These are phyloP conservation scores for Phytophthora vignae DNA, from an alignment of 352 stramenopile genomes.

Conservation along the genomic window DNA sequence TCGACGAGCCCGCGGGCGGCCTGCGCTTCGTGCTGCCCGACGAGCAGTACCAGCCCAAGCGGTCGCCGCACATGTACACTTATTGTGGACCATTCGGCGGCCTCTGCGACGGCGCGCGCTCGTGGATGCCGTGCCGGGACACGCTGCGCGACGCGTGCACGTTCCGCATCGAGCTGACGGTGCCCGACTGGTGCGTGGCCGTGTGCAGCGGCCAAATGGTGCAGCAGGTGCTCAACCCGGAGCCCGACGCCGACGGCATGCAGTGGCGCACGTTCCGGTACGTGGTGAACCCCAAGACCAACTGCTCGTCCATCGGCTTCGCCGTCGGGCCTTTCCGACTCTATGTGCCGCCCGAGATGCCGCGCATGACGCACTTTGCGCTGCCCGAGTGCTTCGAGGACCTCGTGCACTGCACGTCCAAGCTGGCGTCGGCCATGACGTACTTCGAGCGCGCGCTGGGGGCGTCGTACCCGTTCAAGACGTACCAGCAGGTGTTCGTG, in stretches of 20 bases:
- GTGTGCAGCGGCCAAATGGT: constrained; percentile 89
- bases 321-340: constrained; percentile 81
- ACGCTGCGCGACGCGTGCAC: constrained; percentile 76
- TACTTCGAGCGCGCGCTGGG: constrained; percentile 84
- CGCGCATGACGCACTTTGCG: constrained; percentile 86
- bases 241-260: constrained; percentile 46
- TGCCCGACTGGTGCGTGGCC: constrained; percentile 84
- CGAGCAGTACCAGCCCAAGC: constrained; percentile 68
- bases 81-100: constrained; percentile 85
- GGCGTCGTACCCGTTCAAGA: constrained; percentile 83
- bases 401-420: constrained; percentile 77
- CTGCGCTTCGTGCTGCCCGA: constrained; percentile 81
- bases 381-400: constrained; percentile 82
- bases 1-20: constrained; percentile 68
- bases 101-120: constrained; percentile 82
- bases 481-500: constrained; percentile 89
- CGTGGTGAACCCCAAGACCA: constrained; percentile 84
- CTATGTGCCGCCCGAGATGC: constrained; percentile 81
- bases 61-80: constrained; percentile 88
- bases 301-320: constrained; percentile 84
- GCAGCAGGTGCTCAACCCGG: constrained; percentile 73
- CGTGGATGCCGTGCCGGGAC: constrained; percentile 88
- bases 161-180: constrained; percentile 79
- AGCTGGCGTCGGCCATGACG: constrained; percentile 75
- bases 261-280: constrained; percentile 81